Percentiles rank a stretch among this genome's conserved stretches.
These are phyloP conservation scores for Begonia peltatifolia DNA, from an alignment of 306 rosid species.

Conservation along the genomic window DNA sequence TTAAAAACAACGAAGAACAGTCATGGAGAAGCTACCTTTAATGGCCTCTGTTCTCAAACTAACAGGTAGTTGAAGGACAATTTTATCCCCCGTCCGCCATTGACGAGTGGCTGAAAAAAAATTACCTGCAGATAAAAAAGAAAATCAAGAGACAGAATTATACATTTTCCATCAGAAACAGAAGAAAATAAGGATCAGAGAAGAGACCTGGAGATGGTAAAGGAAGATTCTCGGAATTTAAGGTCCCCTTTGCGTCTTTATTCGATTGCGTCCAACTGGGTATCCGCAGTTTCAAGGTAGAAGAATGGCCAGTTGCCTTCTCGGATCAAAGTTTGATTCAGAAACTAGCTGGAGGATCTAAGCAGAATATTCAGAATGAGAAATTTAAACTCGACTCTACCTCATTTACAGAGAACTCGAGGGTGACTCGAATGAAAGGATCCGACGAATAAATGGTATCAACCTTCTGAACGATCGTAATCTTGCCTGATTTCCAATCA, in stretches of 20 bases:
- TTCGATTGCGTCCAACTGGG: constrained; percentile 52
- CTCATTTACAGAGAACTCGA: constrained; percentile 32
- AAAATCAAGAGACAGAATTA: background rate
- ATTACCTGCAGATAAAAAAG: constrained; percentile 30
- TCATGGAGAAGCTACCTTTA: constrained; percentile 30
- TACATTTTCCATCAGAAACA: background rate
- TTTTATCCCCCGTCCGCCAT: constrained; percentile 51
- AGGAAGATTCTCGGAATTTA: constrained; percentile 30
- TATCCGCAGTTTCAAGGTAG: constrained; percentile 51
- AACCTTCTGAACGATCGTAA: constrained; percentile 38
- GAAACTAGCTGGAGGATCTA: background rate
- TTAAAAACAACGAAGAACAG: background rate
- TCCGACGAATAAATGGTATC: constrained; percentile 39
- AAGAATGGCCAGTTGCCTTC: constrained; percentile 28
- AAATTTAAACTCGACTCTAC: constrained; percentile 8
- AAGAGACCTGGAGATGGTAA: constrained; percentile 41
- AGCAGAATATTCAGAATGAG: background rate
- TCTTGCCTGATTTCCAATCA: constrained; percentile 52
- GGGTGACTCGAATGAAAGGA: constrained; percentile 42
- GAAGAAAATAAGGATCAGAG: background rate
- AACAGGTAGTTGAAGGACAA: constrained; percentile 56
- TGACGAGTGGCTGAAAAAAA: constrained; percentile 31
- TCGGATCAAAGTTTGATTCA: background rate
- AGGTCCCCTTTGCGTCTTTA: constrained; percentile 26
- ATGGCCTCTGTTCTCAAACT: constrained; percentile 52